Base-by-base conservation (phyloP, 768 basidiomycete species). In the Kwoniella shandongensis region DNA sequence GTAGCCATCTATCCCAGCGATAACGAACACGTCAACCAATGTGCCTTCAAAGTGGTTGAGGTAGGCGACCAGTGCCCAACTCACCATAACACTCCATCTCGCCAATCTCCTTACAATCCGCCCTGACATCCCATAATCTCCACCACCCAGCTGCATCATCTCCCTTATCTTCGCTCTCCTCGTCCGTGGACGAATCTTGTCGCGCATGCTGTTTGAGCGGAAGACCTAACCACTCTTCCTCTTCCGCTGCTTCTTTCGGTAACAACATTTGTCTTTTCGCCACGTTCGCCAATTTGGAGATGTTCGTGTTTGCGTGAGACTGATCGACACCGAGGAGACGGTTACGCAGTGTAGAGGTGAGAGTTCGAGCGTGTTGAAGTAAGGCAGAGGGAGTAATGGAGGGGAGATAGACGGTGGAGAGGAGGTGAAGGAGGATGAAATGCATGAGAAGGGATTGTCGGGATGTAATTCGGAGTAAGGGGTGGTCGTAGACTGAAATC, bases 41-140 rank as follows among this genome's bases (percentile, higher is more conserved):
- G 25, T 20, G 23, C 29, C 26, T 32, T 32, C 13, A 36, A 6
- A 32, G 13, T 32, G 6, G 7, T 6, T 32, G 13, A 32, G 7
- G 6, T 13, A 39, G 15, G 22, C 15, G 4, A 13, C 15, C 13
- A 3, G 15, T n/a, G n/a, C n/a, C n/a, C 17, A 20, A 56, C 64
- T n/a, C 29, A 66, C 58, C 69, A 63, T 70, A 70, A 50, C 69
- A 70, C 46, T 72, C 70, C 70, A 72, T 66, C 32, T 54, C 62
- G 5, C 70, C 70, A 32, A 72, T 59, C 42, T 72, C 70, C n/a
- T 22, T 47, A 48, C 66, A 68, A 12, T 68, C 70, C 13, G 64
- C 64, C 4, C 48, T 40, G 22, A 72, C 62, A 39, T 68, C 62
- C 67, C 67, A 72, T 18, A 72, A 27, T 46, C 59, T 66, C 64